Base-by-base conservation (phyloP, 1,284 basidiomycete genomes). In the Dichomitus squalens region DNA sequence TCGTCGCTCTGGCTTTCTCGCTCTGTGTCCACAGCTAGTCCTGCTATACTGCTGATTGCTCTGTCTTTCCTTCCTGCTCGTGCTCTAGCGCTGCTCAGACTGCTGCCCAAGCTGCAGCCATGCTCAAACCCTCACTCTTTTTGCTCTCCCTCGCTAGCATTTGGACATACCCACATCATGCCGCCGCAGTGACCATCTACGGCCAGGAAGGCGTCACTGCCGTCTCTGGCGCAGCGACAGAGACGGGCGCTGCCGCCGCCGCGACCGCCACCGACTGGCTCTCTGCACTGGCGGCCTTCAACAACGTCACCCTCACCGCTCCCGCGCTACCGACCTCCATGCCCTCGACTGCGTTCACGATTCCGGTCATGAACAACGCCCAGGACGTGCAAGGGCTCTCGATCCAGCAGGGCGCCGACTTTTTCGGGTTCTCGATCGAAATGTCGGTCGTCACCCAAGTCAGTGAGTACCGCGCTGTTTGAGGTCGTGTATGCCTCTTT, bases 391-490 rank as follows among this genome's bases (percentile, higher is more conserved):
- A 38, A n/a, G 78, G 76, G 0, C 69, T 82, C 4, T 84, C 81
- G 1, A 86, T 87, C 39, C 72, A 75, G 3, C 82, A 84, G 59
- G 73, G 73, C 52, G 87, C 86, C 9, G 79, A 81, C 36, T 90
- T 90, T 65, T 75, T 84, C 52, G 88, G 89, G 0, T 88, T 90
- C 64, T 87, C 85, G 1, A 76, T 92, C 52, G 89, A 91, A 70
- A 80, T 90, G 76, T 88, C 86, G 25, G 85, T 91, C 16, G 82
- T 81, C 1, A 81, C 81, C 56, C 81, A 84, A 73, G 75, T 88
- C 51, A 72, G 85, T 86, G 69, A 72, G 85, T 83, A 43, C 29
- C 33, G 72, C 52, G 60, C n/a, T n/a, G n/a, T 68, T 36, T n/a
- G 4, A 16, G 35, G 4, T 12, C n/a, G 44, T 12, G 18, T 33